phyloP scores from a whole-genome alignment of 768 basidiomycete species.

The Trametes coccinea region DNA sequence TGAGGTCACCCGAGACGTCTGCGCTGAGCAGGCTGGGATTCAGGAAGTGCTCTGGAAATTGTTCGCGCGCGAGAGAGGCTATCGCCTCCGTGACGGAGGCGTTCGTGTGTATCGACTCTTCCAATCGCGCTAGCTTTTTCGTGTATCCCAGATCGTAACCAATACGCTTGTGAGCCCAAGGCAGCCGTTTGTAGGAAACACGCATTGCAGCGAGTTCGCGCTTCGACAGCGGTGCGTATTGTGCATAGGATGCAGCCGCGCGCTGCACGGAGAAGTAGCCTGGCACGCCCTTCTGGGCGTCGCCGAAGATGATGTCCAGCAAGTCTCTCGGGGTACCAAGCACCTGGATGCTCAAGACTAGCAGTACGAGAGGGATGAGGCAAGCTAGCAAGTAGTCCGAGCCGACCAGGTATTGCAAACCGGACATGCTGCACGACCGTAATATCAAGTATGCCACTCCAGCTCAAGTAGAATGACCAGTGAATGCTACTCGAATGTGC shows the following conservation, averaged over 20 bases:
- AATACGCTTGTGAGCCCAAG: slow-evolving; percentile 48
- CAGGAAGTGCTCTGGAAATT: slow-evolving; percentile 28
- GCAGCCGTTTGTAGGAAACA: slow-evolving; percentile 44
- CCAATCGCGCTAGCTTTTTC: slow-evolving; percentile 48
- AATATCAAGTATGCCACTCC: too few species aligned
- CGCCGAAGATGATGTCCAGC: slow-evolving; percentile 23
- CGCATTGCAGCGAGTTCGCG: slow-evolving; percentile 45
- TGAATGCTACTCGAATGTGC: too few species aligned
- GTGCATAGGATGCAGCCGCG: slow-evolving; percentile 45
- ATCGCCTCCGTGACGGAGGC: slow-evolving; percentile 43
- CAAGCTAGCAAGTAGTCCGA: slow-evolving; percentile 25
- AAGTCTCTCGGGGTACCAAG: slow-evolving; percentile 17
- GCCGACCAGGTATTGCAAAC: slow-evolving; percentile 15
- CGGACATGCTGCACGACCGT: not conserved
- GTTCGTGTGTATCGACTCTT: slow-evolving; percentile 32
- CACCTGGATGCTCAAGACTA: slow-evolving; percentile 21
- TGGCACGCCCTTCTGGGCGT: slow-evolving; percentile 10
- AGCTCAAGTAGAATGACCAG: too few species aligned
- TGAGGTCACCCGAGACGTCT: slow-evolving; percentile 39
- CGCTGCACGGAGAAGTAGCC: slow-evolving; percentile 46
- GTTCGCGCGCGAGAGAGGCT: slow-evolving; percentile 36
- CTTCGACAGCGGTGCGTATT: slow-evolving; percentile 44
- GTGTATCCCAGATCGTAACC: slow-evolving; percentile 56
- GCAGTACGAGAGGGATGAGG: slow-evolving; percentile 24
- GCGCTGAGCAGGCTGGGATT: slow-evolving; percentile 1